These are phyloP conservation scores for Ophidiomyces ophidiicola DNA, from an alignment of 2,329 filamentous ascomycete species.

Conservation along the genomic window DNA sequence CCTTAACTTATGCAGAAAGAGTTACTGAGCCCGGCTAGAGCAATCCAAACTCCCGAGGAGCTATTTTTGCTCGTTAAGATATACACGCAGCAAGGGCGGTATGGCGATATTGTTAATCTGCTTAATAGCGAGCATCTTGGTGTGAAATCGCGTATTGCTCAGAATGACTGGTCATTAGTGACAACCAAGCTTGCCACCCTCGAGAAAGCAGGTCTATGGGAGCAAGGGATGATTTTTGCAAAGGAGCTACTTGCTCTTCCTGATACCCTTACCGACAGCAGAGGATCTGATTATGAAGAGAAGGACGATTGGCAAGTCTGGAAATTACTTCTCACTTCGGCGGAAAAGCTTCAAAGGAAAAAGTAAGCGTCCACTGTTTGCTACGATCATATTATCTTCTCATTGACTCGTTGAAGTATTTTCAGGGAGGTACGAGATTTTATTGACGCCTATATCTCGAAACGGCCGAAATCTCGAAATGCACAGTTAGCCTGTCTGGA, in stretches of 20 bases:
- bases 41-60: constrained; percentile 38
- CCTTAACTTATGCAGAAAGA: constrained; percentile 27
- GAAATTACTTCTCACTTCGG: constrained; percentile 30
- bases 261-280: constrained; percentile 20
- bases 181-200: constrained; percentile 29
- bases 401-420: constrained; percentile 20
- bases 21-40: constrained; percentile 30
- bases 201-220: constrained; percentile 29
- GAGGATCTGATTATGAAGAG: constrained; percentile 23
- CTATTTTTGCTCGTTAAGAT: constrained; percentile 35
- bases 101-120: constrained; percentile 32
- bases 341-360: constrained; percentile 22
- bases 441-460: constrained; percentile 25
- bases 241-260: constrained; percentile 28
- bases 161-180: constrained; percentile 35
- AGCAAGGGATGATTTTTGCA: constrained; percentile 28
- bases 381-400: constrained; percentile 6
- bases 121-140: constrained; percentile 34
- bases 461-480: constrained; percentile 32
- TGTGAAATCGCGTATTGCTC: constrained; percentile 31
- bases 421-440: constrained; percentile 24
- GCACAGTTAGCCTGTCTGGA: constrained; percentile 30
- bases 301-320: constrained; percentile 38
- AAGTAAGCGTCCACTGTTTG: constrained; percentile 23
- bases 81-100: constrained; percentile 31